Conservation (phyloP, 208 protist genomes). For the Trypanosoma rangeli region DNA sequence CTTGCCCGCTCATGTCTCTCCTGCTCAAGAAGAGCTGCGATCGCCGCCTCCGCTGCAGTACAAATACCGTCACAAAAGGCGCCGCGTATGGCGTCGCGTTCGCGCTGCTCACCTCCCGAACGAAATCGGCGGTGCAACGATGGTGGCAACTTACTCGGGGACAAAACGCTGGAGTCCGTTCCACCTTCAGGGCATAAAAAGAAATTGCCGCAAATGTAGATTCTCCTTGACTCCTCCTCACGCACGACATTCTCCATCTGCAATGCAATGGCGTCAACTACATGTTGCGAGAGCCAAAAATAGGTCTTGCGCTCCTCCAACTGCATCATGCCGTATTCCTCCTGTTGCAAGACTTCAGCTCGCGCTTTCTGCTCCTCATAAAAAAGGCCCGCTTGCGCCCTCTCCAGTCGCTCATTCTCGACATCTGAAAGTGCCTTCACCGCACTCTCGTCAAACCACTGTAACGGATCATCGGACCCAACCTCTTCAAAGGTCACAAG, state of each 20-base stretch:
- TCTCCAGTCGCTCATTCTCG: not conserved
- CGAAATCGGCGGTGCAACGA: not conserved
- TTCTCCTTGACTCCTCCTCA: conserved; percentile 1
- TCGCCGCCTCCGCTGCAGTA: not conserved
- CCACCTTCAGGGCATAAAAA: not conserved
- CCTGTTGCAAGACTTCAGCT: not conserved
- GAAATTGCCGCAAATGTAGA: conserved; percentile 2
- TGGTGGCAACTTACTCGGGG: not conserved
- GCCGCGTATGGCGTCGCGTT: not conserved
- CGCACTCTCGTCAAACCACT: not conserved
- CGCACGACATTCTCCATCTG: not conserved
- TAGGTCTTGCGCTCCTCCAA: not conserved
- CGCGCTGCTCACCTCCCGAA: conserved; percentile 2
- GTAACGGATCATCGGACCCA: not conserved
- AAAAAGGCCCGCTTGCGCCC: not conserved
- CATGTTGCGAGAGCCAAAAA: conserved; percentile 4
- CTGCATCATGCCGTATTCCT: not conserved
- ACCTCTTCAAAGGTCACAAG: not conserved
- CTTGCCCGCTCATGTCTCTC: conserved; percentile 1
- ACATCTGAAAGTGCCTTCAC: not conserved
- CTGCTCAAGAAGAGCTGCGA: conserved; percentile 1
- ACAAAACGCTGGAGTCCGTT: not conserved
- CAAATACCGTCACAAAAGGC: not conserved
- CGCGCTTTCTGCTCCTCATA: not conserved
- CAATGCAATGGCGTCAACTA: not conserved